Conservation (phyloP, 306 rosid species). For the Fagus crenata region DNA sequence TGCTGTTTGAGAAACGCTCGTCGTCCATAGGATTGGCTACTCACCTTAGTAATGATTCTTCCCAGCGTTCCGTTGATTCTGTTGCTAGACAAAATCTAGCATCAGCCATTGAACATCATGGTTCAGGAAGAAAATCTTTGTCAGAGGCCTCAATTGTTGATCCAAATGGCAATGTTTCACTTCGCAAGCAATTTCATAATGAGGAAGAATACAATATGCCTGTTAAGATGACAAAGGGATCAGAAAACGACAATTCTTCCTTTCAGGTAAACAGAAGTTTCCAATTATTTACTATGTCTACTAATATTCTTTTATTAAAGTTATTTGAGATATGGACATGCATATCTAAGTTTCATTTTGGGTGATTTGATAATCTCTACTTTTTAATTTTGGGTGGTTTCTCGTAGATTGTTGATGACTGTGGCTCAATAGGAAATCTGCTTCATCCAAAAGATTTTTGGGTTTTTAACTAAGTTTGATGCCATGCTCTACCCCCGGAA, state of each 20-base stretch:
- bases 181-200: constrained; percentile 67
- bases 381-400: not conserved
- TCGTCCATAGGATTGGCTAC: constrained; percentile 54
- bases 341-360: not conserved
- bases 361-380: not conserved
- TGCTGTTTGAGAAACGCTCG: constrained; percentile 48
- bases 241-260: constrained; percentile 59
- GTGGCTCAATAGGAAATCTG: not conserved
- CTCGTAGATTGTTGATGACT: not conserved
- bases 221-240: constrained; percentile 55
- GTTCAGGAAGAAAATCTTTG: constrained; percentile 89
- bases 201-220: constrained; percentile 59
- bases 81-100: constrained; percentile 73
- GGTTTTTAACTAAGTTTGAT: not conserved
- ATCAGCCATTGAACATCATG: constrained; percentile 69
- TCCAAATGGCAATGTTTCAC: constrained; percentile 58
- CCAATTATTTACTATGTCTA: constrained; percentile 9
- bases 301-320: not conserved
- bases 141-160: constrained; percentile 63
- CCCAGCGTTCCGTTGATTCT: constrained; percentile 60
- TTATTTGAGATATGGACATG: not conserved
- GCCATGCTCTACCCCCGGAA: not conserved
- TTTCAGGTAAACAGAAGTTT: constrained; percentile 49
- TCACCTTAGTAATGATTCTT: constrained; percentile 59
- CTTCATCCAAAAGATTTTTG: not conserved